A percentile compares a stretch with the other conserved stretches of the same genome.
Evolutionary conservation across 352 stramenopile species (phyloP).

Genomic region (Phytopythium cucurbitacearum): DNA sequence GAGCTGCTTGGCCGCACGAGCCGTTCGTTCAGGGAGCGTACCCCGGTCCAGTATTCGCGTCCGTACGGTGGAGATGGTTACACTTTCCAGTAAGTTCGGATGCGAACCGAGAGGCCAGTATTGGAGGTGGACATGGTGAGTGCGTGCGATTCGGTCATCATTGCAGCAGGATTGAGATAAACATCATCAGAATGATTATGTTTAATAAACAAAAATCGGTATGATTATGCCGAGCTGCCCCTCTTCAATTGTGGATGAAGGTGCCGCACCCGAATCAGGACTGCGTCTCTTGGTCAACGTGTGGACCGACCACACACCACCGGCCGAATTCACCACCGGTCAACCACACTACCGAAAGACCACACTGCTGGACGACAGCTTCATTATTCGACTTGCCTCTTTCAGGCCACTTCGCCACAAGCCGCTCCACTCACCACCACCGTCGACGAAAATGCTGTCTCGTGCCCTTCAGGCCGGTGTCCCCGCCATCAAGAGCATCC

Average conservation of each 20-base stretch:
- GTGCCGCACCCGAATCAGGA: no score
- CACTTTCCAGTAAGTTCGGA: no score
- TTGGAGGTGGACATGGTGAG: constrained; percentile 4
- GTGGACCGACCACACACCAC: constrained; percentile 6
- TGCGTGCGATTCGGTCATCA: constrained; percentile 19
- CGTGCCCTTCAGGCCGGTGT: constrained; percentile 18
- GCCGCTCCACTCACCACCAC: constrained; percentile 44
- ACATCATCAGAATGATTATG: constrained; percentile 15
- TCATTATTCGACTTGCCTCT: constrained; percentile 16
- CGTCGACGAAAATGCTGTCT: constrained; percentile 71
- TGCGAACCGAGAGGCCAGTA: no score
- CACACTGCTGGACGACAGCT: constrained; percentile 58
- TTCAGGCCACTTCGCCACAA: constrained; percentile 79
- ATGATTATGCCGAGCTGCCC: constrained; percentile 1
- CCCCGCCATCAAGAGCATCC: constrained; percentile 25
- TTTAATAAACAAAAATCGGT: constrained; percentile 12
- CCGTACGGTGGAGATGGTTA: no score
- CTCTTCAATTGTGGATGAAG: no score
- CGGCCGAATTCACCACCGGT: no score
- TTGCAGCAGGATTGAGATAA: constrained; percentile 14
- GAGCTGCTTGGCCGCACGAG: no score
- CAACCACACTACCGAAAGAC: no score
- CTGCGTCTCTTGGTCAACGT: background rate
- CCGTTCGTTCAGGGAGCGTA: no score
- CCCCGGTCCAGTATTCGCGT: no score